Percentiles rank a stretch among this genome's conserved stretches.
phyloP scores from a whole-genome alignment of 331 rosid genomes.

The Acacia concinna region DNA sequence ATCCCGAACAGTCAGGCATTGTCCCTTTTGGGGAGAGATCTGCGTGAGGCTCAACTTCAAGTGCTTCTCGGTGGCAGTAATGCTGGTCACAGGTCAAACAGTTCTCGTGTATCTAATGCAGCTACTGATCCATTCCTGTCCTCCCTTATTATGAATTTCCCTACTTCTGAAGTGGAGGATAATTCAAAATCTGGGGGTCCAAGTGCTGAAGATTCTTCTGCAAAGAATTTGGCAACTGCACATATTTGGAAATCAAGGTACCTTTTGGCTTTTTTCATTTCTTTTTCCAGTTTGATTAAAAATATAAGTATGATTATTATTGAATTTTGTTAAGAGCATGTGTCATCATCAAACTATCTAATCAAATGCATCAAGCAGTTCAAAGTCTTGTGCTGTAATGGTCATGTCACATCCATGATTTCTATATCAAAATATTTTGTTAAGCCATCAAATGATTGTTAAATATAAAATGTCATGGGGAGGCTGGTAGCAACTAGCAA shows the following conservation, averaged over 20 bases:
- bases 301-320: neutral
- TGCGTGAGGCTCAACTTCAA: slow-evolving; percentile 97
- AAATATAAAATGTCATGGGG: neutral
- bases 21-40: slow-evolving; percentile 87
- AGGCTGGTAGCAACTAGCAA: neutral
- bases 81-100: slow-evolving; percentile 67
- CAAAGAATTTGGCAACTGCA: slow-evolving; percentile 48
- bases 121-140: slow-evolving; percentile 81
- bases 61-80: slow-evolving; percentile 71
- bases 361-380: neutral
- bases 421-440: neutral
- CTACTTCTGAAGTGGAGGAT: slow-evolving; percentile 84
- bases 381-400: neutral
- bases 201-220: slow-evolving; percentile 55
- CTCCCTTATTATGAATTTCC: slow-evolving; percentile 85
- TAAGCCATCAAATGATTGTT: neutral
- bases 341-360: neutral
- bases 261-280: slow-evolving; percentile 18
- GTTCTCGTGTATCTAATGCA: slow-evolving; percentile 57
- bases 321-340: neutral
- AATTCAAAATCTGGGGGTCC: slow-evolving; percentile 77
- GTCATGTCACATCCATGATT: neutral
- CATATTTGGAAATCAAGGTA: slow-evolving; percentile 95
- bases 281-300: neutral
- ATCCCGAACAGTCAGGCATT: slow-evolving; percentile 82